phyloP scores from a whole-genome alignment of 345 rosid species.

The Salix koriyanagi region DNA sequence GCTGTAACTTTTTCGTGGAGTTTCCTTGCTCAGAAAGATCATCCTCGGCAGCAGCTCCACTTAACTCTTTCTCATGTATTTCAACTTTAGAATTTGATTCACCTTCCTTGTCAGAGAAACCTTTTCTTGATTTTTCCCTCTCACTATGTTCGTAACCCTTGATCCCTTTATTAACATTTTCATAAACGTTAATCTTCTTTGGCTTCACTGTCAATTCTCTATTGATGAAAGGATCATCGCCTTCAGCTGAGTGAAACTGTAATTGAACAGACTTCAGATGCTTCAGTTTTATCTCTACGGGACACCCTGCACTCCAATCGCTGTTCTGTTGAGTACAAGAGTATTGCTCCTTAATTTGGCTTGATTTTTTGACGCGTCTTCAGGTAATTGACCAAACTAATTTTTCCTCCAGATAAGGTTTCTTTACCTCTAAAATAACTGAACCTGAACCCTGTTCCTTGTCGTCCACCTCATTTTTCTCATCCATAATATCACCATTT shows the following conservation, averaged over 20 bases:
- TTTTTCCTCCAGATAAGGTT: conserved; percentile 38
- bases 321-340: conserved; percentile 39
- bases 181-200: conserved; percentile 23
- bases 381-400: conserved; percentile 27
- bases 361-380: conserved; percentile 44
- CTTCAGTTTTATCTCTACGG: conserved; percentile 41
- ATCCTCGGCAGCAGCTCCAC: conserved; percentile 69
- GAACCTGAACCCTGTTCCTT: conserved; percentile 23
- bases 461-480: conserved; percentile 35
- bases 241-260: conserved; percentile 35
- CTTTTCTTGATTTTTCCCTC: conserved; percentile 21
- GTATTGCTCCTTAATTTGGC: conserved; percentile 53
- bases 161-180: conserved; percentile 18
- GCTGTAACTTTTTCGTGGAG: conserved; percentile 56
- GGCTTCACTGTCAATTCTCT: conserved; percentile 11
- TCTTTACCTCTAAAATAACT: conserved; percentile 21
- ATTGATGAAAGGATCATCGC: conserved; percentile 21
- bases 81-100: conserved; percentile 46
- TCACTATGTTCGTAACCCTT: conserved; percentile 5
- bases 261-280: conserved; percentile 54
- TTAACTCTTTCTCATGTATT: conserved; percentile 59
- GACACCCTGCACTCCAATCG: conserved; percentile 44
- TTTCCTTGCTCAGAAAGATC: conserved; percentile 69
- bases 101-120: conserved; percentile 25
- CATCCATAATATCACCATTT: conserved; percentile 22